Evolutionary conservation across 2,329 filamentous ascomycete genomes (phyloP).

Genomic region (Trichoderma sp.): DNA sequence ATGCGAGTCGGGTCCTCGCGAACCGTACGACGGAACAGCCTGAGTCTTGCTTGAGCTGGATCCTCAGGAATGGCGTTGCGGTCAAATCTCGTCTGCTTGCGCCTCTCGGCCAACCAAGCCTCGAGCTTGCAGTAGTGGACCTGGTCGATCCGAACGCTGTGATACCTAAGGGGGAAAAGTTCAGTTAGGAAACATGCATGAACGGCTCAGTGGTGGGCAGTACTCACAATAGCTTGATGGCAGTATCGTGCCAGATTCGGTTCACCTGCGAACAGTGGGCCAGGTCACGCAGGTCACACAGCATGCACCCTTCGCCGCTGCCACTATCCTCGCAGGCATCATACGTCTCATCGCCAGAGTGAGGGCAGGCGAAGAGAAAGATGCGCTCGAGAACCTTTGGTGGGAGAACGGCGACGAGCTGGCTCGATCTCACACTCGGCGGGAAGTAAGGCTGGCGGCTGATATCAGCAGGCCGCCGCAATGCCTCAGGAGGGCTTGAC

Average conservation of each 20-base stretch:
- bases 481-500: conserved; percentile 27
- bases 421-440: conserved; percentile 42
- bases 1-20: conserved; percentile 70
- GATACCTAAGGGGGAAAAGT: conserved; percentile 57
- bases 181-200: background rate
- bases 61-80: conserved; percentile 79
- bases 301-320: conserved; percentile 79
- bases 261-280: conserved; percentile 74
- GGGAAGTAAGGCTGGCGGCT: conserved; percentile 29
- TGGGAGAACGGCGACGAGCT: conserved; percentile 56
- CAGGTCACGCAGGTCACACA: conserved; percentile 88
- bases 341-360: conserved; percentile 73
- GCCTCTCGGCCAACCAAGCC: conserved; percentile 72
- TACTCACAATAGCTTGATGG: conserved; percentile 59
- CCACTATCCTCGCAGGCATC: conserved; percentile 79
- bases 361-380: conserved; percentile 80
- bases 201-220: background rate
- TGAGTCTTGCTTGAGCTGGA: conserved; percentile 70
- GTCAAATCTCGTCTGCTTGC: conserved; percentile 71
- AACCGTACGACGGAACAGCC: conserved; percentile 76
- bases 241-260: conserved; percentile 63
- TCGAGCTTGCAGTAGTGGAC: conserved; percentile 94
- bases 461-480: conserved; percentile 29
- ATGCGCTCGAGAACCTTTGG: conserved; percentile 70
- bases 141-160: conserved; percentile 85